Conservation (phyloP, 2,329 filamentous ascomycete genomes). For the Huntiella moniliformis region DNA sequence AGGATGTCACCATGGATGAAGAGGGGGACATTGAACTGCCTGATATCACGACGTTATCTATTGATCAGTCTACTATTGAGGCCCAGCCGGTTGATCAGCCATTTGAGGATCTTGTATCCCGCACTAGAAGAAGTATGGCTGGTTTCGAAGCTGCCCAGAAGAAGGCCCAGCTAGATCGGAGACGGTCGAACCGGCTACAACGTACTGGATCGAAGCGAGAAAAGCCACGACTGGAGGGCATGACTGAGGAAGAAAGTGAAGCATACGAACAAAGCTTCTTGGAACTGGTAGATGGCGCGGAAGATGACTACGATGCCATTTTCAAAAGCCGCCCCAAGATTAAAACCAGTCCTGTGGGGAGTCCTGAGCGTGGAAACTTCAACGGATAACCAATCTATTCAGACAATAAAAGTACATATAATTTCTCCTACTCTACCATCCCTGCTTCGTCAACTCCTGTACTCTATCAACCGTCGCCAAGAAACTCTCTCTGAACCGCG, state of each 20-base stretch:
- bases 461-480: slow-evolving; percentile 44
- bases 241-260: slow-evolving; percentile 25
- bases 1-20: slow-evolving; percentile 9
- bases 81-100: slow-evolving; percentile 13
- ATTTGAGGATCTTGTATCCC: slow-evolving; percentile 33
- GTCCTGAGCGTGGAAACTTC: slow-evolving; percentile 19
- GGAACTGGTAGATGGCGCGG: slow-evolving; percentile 37
- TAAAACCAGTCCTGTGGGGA: slow-evolving; percentile 49
- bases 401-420: too few relatives aligned
- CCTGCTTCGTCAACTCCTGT: slow-evolving; percentile 52
- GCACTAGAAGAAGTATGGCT: slow-evolving; percentile 42
- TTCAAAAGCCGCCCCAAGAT: slow-evolving; percentile 74
- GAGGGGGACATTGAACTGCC: slow-evolving; percentile 13
- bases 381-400: neutral
- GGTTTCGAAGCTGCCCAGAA: slow-evolving; percentile 41
- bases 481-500: slow-evolving; percentile 51
- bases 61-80: neutral
- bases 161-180: slow-evolving; percentile 39
- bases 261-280: slow-evolving; percentile 34
- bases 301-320: slow-evolving; percentile 63
- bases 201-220: slow-evolving; percentile 16
- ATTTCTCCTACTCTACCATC: slow-evolving; percentile 37
- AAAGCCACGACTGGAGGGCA: slow-evolving; percentile 19
- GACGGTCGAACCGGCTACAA: slow-evolving; percentile 22
- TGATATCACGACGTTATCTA: slow-evolving; percentile 13